A percentile compares a stretch with the other conserved stretches of the same genome.
Evolutionary conservation across 2,329 filamentous ascomycete species (phyloP).

Genomic region (Didymella exigua): DNA sequence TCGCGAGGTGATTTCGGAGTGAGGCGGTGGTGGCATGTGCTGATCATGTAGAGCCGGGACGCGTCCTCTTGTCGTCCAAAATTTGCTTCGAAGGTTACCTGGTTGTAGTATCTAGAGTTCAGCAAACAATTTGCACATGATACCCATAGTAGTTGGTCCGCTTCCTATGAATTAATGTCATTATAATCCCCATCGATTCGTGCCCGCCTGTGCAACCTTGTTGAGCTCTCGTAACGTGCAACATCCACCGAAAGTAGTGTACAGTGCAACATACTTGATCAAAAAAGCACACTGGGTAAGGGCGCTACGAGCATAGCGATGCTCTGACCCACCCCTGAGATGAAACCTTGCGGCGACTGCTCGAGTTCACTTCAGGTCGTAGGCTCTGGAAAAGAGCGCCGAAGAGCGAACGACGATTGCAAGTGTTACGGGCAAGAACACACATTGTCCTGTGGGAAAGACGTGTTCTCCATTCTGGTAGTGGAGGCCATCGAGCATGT

Average conservation of each 20-base stretch:
- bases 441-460: not conserved
- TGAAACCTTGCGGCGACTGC: not conserved
- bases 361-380: not conserved
- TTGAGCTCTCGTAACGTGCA: not conserved
- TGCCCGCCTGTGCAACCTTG: not conserved
- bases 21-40: not conserved
- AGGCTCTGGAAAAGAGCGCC: not conserved
- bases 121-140: not conserved
- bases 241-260: not conserved
- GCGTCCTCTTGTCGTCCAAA: not conserved
- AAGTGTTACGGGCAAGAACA: not conserved
- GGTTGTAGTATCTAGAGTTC: not conserved
- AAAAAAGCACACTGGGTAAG: too few species aligned
- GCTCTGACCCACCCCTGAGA: too few species aligned
- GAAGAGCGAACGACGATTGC: not conserved
- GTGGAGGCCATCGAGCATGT: not conserved
- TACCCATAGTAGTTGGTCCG: constrained; percentile 5
- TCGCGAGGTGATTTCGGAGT: not conserved
- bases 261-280: not conserved
- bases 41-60: not conserved
- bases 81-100: not conserved
- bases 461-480: not conserved
- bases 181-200: not conserved
- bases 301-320: too few species aligned
- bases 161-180: constrained; percentile 4